Conservation (phyloP, 2,329 filamentous ascomycete genomes). For the Cordyceps tenuipes region DNA sequence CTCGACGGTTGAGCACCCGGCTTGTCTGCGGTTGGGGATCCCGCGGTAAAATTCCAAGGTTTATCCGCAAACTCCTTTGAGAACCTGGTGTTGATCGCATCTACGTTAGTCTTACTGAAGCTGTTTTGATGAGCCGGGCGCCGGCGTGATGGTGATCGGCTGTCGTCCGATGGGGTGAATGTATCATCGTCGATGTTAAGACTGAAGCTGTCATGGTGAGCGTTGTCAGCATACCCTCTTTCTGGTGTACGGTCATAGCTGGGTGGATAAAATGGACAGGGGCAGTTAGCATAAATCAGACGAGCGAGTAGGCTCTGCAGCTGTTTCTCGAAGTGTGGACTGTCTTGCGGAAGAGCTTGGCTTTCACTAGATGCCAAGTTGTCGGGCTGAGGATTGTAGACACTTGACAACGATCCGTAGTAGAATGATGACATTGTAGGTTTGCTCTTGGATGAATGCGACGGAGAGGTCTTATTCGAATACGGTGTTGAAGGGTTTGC, state of each 20-base stretch:
- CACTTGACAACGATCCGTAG: constrained; percentile 12
- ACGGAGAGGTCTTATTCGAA: not conserved
- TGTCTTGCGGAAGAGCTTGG: constrained; percentile 18
- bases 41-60: constrained; percentile 46
- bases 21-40: constrained; percentile 26
- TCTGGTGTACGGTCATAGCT: not conserved
- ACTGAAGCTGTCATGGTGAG: constrained; percentile 38
- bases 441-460: not conserved
- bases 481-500: constrained; percentile 2
- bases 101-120: constrained; percentile 44
- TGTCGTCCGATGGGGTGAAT: constrained; percentile 17
- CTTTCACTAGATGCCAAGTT: constrained; percentile 26
- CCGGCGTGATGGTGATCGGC: constrained; percentile 13
- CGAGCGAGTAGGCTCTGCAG: constrained; percentile 30
- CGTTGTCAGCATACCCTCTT: constrained; percentile 25
- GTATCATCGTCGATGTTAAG: constrained; percentile 37
- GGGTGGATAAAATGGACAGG: not conserved
- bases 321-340: constrained; percentile 31
- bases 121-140: constrained; percentile 27
- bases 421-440: not conserved
- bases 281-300: constrained; percentile 7
- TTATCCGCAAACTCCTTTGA: constrained; percentile 38
- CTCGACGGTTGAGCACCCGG: constrained; percentile 20
- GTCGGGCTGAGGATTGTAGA: constrained; percentile 8
- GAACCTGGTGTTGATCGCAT: constrained; percentile 56